Evolutionary conservation across 352 stramenopile genomes (phyloP), one percentile per base, ranked within the genome.

Genomic region (Hyaloperonospora brassicae): DNA sequence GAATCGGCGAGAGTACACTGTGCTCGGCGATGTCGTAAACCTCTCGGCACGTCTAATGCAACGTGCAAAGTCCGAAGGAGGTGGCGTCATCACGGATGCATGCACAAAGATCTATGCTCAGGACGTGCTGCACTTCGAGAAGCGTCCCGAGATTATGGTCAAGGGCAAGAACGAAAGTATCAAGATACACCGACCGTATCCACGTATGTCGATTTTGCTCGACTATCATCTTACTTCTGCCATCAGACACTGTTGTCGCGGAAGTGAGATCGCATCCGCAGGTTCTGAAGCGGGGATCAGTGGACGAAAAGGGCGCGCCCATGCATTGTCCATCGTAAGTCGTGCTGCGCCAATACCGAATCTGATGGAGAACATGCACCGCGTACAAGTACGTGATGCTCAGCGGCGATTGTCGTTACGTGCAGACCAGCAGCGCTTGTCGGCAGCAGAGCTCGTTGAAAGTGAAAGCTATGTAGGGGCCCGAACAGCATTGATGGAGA

Each of bases 21-120:
- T 98, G 17, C 68, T 98, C 0, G 92, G 92, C 2, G 88, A 97
- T 58, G 91, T 93, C 12, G 92, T 98, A n/a, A 98, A 98, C 48
- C 60, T 98, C 4, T 89, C 84, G 2, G 92, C 92, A 8, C 75
- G 92, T 8, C 75, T 98, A 7, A 98, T 98, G 92, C 80, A 96
- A 50, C 86, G 80, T 24, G 84, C 80, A 7, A 94, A 94, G 62
- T 79, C 72, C 0, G 82, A 94, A 52, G 68, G 73, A n/a, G 85
- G 84, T 14, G 83, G 81, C 10, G 80, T 95, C 24, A 91, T 96
- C 65, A 95, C 86, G 7, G 89, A 96, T 59, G 80, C 87, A 36
- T 50, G 75, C 1, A 96, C 89, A 5, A 94, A 94, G 59, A 64
- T 74, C 25, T 86, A 83, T 47, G 84, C 72, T n/a, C 73, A 90